Evolutionary conservation across 306 rosid species (phyloP), one percentile per base, ranked within the genome.

Genomic region (Adenanthera pavonina): DNA sequence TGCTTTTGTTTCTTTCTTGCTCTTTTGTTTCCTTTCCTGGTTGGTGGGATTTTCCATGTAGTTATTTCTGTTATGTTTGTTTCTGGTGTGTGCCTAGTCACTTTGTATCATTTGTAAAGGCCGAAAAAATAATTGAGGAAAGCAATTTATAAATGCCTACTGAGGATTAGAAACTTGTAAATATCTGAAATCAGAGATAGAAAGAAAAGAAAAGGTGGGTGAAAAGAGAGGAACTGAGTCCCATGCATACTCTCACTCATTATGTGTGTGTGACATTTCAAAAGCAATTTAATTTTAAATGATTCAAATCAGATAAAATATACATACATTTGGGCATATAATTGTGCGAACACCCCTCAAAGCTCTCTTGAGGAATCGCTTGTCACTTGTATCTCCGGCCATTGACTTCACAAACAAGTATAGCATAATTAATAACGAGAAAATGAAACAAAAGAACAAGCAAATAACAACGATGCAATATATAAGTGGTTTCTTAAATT

Each of bases 271-370:
- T 57, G 64, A 57, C 64, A 8, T 57, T 25, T 57, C 33, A 57
- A 57, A 20, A 19, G 64, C 35, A 57, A 12, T 57, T 19, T 57
- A 16, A 34, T 57, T 20, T 57, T 34, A 56, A 19, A 20, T 19
- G 34, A 57, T 20, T 5, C 35, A 57, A 19, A 57, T 57, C 8
- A 57, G 35, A 19, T 38, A 79, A 75, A 75, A 46, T 78, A 56
- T 71, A 74, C 91, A 68, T 93, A 92, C 99, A 79, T 87, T 92
- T 70, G 99, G 97, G 88, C 94, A 91, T 84, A 95, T 90, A 75
- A 95, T 77, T 74, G 98, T 88, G 84, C 92, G 84, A 59, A 95
- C 98, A 78, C 97, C 99, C 79, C 82, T 84, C 12, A 95, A 83
- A 72, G 89, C 97, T 92, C 77, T 92, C 90, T 61, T 95, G 75